These are phyloP conservation scores for Claviceps maximensis DNA, from an alignment of 2,329 filamentous ascomycete species.

Conservation along the genomic window DNA sequence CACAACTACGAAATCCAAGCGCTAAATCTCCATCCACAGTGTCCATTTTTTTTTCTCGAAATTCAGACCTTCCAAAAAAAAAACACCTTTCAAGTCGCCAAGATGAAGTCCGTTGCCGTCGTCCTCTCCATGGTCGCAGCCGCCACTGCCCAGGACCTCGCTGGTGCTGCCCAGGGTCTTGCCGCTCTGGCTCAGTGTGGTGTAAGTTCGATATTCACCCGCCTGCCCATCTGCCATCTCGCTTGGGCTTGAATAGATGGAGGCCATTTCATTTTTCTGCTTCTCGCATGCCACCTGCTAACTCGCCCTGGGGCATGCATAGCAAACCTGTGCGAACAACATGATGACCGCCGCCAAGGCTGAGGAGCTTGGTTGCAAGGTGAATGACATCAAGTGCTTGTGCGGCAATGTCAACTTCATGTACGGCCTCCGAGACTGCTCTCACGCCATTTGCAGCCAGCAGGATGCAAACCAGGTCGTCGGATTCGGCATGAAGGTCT, in stretches of 20 bases:
- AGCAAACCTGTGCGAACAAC: conserved; percentile 37
- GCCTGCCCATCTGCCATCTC: not conserved
- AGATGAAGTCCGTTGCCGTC: conserved; percentile 38
- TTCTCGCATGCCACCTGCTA: not conserved
- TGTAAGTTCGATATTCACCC: conserved; percentile 26
- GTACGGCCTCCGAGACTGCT: conserved; percentile 39
- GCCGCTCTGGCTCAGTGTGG: conserved; percentile 34
- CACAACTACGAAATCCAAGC: too few relatives aligned
- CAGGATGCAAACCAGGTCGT: conserved; percentile 24
- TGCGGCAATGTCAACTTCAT: conserved; percentile 33
- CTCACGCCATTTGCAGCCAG: conserved; percentile 26
- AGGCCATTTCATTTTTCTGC: too few relatives aligned
- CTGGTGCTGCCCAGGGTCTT: conserved; percentile 27
- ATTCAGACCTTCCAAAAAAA: not conserved
- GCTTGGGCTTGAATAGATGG: too few relatives aligned
- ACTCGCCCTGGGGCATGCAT: conserved; percentile 3
- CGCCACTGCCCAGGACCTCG: conserved; percentile 26
- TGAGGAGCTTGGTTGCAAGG: conserved; percentile 30
- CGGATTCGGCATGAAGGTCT: conserved; percentile 25
- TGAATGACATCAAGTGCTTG: conserved; percentile 29
- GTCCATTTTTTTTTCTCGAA: not conserved
- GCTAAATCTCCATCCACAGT: not conserved
- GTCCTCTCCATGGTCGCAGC: conserved; percentile 27
- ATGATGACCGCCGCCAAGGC: conserved; percentile 33
- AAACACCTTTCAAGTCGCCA: conserved; percentile 14